These are phyloP conservation scores for Diutina siamensis DNA, from an alignment of 1,139 yeast species.

Conservation along the genomic window DNA sequence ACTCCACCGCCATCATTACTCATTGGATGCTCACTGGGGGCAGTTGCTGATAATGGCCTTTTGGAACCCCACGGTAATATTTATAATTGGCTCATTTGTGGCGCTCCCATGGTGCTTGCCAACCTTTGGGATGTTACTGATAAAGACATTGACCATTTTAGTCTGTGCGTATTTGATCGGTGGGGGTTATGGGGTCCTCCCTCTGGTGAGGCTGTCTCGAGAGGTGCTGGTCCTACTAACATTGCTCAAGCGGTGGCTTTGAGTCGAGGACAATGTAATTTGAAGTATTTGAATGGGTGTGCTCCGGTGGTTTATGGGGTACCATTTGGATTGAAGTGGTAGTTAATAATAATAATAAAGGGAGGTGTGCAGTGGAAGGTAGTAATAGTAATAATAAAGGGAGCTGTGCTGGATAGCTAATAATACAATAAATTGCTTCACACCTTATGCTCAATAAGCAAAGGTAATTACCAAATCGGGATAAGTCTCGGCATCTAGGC, in stretches of 20 bases:
- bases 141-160: slow-evolving; percentile 80
- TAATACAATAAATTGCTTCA: not conserved
- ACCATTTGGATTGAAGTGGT: slow-evolving; percentile 27
- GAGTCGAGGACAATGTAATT: slow-evolving; percentile 53
- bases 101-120: slow-evolving; percentile 73
- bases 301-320: slow-evolving; percentile 75
- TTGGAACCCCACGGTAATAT: slow-evolving; percentile 72
- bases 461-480: too few relatives aligned
- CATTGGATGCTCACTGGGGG: slow-evolving; percentile 90
- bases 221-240: slow-evolving; percentile 11
- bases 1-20: slow-evolving; percentile 58
- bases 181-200: slow-evolving; percentile 42
- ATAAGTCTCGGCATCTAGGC: too few relatives aligned
- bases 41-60: slow-evolving; percentile 44
- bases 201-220: too few relatives aligned
- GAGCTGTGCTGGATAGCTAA: not conserved
- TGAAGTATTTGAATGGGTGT: slow-evolving; percentile 64
- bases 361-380: not conserved
- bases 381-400: not conserved
- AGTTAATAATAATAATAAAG: not conserved
- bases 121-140: slow-evolving; percentile 97
- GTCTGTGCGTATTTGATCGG: slow-evolving; percentile 41
- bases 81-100: slow-evolving; percentile 64
- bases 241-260: slow-evolving; percentile 38
- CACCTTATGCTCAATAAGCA: not conserved